phyloP scores from a whole-genome alignment of 2,329 filamentous ascomycete species.

The Macrophomina tecta region DNA sequence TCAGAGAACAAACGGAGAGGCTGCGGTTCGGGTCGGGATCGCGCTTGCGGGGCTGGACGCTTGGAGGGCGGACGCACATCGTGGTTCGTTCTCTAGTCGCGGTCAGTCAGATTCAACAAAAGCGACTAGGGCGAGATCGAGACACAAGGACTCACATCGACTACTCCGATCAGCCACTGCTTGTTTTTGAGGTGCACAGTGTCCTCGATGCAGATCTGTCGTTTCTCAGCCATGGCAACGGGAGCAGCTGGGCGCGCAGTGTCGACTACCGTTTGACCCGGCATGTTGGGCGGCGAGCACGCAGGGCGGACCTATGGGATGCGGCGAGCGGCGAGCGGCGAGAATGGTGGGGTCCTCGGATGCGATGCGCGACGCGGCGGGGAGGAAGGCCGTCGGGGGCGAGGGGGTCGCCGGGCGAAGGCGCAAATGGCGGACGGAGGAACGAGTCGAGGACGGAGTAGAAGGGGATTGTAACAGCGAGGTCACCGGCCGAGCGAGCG shows the following conservation, averaged over 20 bases:
- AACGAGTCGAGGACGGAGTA: not conserved
- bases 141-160: conserved; percentile 44
- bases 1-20: too few species aligned
- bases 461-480: not conserved
- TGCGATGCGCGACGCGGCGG: conserved; percentile 6
- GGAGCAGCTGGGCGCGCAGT: not conserved
- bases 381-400: conserved; percentile 17
- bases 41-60: not conserved
- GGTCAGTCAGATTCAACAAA: conserved; percentile 17
- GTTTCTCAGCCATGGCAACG: conserved; percentile 17
- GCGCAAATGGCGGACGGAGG: not conserved
- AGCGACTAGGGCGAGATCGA: not conserved
- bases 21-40: not conserved
- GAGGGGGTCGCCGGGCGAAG: conserved; percentile 9
- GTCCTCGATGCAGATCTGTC: conserved; percentile 48
- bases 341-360: conserved; percentile 7
- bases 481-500: not conserved
- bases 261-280: conserved; percentile 19
- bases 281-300: conserved; percentile 6
- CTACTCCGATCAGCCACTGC: conserved; percentile 49
- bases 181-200: conserved; percentile 49
- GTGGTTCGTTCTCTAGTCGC: conserved; percentile 40
- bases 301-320: conserved; percentile 2
- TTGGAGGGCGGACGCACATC: conserved; percentile 34
- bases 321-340: conserved; percentile 8